phyloP scores from a whole-genome alignment of 805 yeast species.

The Candida maris region DNA sequence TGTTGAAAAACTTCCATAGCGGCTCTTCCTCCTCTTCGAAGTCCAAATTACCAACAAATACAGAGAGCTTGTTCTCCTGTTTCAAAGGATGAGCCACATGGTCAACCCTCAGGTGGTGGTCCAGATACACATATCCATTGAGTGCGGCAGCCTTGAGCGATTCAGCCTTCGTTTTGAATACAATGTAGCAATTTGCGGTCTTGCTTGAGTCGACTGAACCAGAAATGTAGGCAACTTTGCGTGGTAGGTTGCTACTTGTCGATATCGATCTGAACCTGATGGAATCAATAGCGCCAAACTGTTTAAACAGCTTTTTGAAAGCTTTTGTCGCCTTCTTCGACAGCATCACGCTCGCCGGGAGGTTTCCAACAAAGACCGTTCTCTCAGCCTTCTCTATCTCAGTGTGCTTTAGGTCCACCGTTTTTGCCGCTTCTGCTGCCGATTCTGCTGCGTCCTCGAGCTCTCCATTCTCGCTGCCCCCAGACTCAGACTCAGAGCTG shows the following conservation, averaged over 20 bases:
- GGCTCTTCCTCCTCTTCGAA: constrained; percentile 91
- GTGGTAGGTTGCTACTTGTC: constrained; percentile 80
- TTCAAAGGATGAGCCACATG: constrained; percentile 88
- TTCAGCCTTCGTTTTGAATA: constrained; percentile 54
- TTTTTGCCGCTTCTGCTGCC: constrained; percentile 38
- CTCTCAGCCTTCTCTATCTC: constrained; percentile 80
- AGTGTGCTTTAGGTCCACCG: constrained; percentile 57
- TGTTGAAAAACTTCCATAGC: constrained; percentile 75
- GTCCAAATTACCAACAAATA: constrained; percentile 91
- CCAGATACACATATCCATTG: constrained; percentile 66
- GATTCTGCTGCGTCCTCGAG: constrained; percentile 1
- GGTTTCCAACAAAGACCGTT: constrained; percentile 86
- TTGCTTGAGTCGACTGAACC: constrained; percentile 74
- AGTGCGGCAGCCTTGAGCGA: constrained; percentile 44
- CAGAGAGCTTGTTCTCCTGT: constrained; percentile 76
- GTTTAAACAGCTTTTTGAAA: constrained; percentile 61
- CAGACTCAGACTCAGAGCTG: constrained; percentile 14
- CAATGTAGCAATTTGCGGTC: constrained; percentile 84
- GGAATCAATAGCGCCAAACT: constrained; percentile 59
- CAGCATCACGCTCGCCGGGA: constrained; percentile 61
- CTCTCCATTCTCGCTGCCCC: constrained; percentile 24
- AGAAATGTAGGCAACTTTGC: constrained; percentile 85
- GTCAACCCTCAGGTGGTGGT: constrained; percentile 84
- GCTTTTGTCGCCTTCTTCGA: constrained; percentile 56
- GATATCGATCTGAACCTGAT: constrained; percentile 91